Percentiles rank a stretch among this genome's conserved stretches.
Evolutionary conservation across 2,329 filamentous ascomycete species (phyloP).

Genomic region (Xylariales sp.): DNA sequence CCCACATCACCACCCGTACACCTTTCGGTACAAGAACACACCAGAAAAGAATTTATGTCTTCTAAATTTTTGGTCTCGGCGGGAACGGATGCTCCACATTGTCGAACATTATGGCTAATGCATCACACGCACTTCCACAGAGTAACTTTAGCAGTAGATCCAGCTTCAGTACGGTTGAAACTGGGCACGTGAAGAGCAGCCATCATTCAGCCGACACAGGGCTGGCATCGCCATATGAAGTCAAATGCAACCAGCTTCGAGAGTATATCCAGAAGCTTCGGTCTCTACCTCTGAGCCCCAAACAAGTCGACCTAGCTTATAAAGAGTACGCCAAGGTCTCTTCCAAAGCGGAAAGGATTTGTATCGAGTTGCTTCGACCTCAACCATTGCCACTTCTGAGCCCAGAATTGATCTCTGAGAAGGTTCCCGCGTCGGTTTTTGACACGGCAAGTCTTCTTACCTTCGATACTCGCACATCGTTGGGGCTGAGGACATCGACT

Average conservation of each 20-base stretch:
- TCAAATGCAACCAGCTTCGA: slow-evolving; percentile 21
- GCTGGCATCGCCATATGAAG: slow-evolving; percentile 14
- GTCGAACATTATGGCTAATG: too few relatives aligned
- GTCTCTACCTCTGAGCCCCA: slow-evolving; percentile 8
- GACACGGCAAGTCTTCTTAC: neutral
- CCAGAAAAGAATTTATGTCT: too few relatives aligned
- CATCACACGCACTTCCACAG: too few relatives aligned
- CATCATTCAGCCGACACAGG: too few relatives aligned
- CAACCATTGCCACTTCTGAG: slow-evolving; percentile 7
- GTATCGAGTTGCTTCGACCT: slow-evolving; percentile 28
- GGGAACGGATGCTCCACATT: too few relatives aligned
- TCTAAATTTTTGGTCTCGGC: too few relatives aligned
- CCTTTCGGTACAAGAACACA: too few relatives aligned
- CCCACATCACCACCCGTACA: too few relatives aligned
- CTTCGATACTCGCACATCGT: neutral
- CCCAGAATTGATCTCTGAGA: slow-evolving; percentile 3
- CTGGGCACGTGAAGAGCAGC: neutral
- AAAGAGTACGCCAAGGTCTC: slow-evolving; percentile 37
- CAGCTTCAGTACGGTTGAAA: neutral
- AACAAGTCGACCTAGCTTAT: slow-evolving; percentile 37
- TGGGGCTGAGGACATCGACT: slow-evolving; percentile 7
- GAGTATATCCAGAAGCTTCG: slow-evolving; percentile 18
- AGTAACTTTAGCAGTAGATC: neutral
- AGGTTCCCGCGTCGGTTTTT: slow-evolving; percentile 5
- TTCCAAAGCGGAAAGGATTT: slow-evolving; percentile 35